Evolutionary conservation across 169 alveolate species (phyloP), one percentile per base, ranked within the genome.

Genomic region (Plasmodium billcollinsi): DNA sequence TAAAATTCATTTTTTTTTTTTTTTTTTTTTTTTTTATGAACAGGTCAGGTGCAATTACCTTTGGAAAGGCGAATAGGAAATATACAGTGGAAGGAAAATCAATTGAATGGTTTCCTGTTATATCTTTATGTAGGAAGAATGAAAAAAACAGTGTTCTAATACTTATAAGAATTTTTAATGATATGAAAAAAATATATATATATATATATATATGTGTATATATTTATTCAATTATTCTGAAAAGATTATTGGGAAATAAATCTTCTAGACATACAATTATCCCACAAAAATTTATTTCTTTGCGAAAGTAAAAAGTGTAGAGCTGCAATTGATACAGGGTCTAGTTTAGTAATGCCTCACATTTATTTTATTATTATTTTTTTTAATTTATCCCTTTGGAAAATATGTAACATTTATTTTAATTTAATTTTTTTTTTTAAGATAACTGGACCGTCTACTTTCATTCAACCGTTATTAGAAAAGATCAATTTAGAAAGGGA

Each of bases 261-360:
- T 70, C 75, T 97, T 65, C 92, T 91, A 58, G 96, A 95, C 26
- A 75, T 97, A 54, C 90, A 92, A 74, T 88, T 97, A 26, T 94
- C 94, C 58, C 96, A 94, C 29, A 78, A 92, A 49, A 85, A 93
- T 20, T 72, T 96, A 39, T 85, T 88, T 15, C 73, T 92, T 21
- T 91, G 96, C 50, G 92, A 91, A 15, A 93, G 88, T 52, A 73
- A 71, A 45, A 92, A 95, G 39, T 96, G 97, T 88, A 93, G 96
- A 63, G 98, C 98, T n/a, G 98, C 98, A 8, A 95, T 97, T 14
- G 98, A 97, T 89, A 97, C 98, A 11, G 98, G 98, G 2, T 95
- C 98, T 56, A 95, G 97, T 73, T 83, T 96, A 69, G 96, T 93
- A 91, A 49, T 85, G 6, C 18, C 24, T 58, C 15, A 21, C 15